Conservation (phyloP, 495 filamentous ascomycete genomes). For the Elaphomyces granulatus region DNA sequence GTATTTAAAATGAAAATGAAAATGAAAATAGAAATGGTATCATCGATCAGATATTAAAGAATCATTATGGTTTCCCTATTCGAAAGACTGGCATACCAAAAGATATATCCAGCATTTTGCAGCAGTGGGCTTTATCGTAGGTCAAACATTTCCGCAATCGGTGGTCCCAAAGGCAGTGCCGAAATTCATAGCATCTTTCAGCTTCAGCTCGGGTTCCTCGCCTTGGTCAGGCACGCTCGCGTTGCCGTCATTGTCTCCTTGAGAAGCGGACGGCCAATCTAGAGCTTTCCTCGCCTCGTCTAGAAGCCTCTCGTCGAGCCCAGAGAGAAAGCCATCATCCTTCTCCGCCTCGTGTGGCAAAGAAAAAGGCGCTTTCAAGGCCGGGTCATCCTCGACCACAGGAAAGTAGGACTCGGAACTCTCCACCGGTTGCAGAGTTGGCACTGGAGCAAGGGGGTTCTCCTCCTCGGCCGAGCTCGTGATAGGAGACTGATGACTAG, state of each 20-base stretch:
- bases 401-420: constrained; percentile 30
- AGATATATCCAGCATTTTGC: no score
- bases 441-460: constrained; percentile 21
- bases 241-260: no score
- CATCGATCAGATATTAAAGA: no score
- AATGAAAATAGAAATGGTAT: no score
- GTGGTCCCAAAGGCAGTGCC: constrained; percentile 36
- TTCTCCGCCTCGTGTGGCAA: constrained; percentile 29
- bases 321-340: constrained; percentile 27
- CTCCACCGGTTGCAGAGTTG: constrained; percentile 25
- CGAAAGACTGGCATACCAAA: no score
- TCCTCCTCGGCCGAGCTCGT: constrained; percentile 11
- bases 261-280: constrained; percentile 7
- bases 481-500: constrained; percentile 16
- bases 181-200: constrained; percentile 48
- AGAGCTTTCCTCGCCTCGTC: constrained; percentile 23
- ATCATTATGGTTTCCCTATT: no score
- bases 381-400: constrained; percentile 27
- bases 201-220: constrained; percentile 43
- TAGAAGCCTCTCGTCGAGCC: constrained; percentile 31
- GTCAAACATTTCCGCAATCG: constrained; percentile 10
- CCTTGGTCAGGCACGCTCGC: no score
- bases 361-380: constrained; percentile 31
- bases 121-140: no score
- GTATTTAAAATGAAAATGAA: no score